phyloP scores from a whole-genome alignment of 2,329 filamentous ascomycete genomes.

The Dothideomycetes sp. region DNA sequence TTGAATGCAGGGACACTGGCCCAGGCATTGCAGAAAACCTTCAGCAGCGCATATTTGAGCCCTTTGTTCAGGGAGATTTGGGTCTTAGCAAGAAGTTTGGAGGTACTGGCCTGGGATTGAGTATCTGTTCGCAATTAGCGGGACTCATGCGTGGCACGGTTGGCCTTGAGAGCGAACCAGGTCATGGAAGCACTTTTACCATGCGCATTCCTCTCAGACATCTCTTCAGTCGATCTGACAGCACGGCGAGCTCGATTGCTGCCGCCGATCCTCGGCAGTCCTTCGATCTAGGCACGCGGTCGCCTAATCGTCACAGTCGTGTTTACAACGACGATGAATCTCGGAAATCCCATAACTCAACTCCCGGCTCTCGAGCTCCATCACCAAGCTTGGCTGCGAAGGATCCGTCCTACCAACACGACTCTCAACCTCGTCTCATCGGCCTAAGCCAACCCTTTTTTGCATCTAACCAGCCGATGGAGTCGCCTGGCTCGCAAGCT shows the following conservation, averaged over 20 bases:
- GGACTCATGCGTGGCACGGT: constrained; percentile 74
- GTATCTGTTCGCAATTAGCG: constrained; percentile 80
- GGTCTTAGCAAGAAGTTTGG: constrained; percentile 83
- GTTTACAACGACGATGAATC: constrained; percentile 8
- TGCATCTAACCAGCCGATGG: constrained; percentile 34
- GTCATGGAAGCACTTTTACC: constrained; percentile 68
- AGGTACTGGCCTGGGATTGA: constrained; percentile 77
- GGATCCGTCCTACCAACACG: constrained; percentile 34
- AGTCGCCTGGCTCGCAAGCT: constrained; percentile 49
- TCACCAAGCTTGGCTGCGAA: constrained; percentile 13
- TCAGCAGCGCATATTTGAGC: constrained; percentile 79
- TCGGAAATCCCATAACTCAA: constrained; percentile 6
- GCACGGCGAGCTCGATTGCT: constrained; percentile 28
- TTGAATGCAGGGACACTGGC: constrained; percentile 79
- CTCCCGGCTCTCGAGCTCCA: constrained; percentile 2
- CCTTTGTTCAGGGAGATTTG: constrained; percentile 87
- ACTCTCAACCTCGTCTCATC: constrained; percentile 65
- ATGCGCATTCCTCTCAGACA: constrained; percentile 75
- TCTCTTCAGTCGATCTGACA: constrained; percentile 54
- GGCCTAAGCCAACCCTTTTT: constrained; percentile 80
- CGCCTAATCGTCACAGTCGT: constrained; percentile 8
- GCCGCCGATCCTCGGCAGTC: constrained; percentile 16
- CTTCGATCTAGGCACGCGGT: constrained; percentile 8
- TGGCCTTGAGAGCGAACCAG: constrained; percentile 57
- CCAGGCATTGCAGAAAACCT: constrained; percentile 72